phyloP scores from a whole-genome alignment of 768 basidiomycete species.

The Russula vinacea region DNA sequence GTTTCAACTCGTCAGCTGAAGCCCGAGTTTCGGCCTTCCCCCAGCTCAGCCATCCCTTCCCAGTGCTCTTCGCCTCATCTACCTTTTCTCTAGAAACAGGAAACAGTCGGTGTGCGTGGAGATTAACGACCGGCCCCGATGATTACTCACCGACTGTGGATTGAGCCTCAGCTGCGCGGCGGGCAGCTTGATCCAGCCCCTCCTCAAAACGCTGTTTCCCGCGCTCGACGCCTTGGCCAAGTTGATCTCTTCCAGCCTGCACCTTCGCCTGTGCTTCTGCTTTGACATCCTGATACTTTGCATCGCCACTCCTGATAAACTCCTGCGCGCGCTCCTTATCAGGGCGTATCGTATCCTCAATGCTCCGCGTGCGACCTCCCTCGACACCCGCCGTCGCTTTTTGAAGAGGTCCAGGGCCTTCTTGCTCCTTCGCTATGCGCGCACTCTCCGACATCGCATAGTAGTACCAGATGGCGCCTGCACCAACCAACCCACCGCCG shows the following conservation, averaged over 20 bases:
- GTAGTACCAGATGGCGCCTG: slow-evolving; percentile 26
- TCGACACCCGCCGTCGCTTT: neutral
- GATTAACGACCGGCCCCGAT: neutral
- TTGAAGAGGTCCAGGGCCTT: neutral
- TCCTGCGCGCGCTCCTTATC: slow-evolving; percentile 11
- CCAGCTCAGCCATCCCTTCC: slow-evolving; percentile 23
- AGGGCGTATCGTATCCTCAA: slow-evolving; percentile 1
- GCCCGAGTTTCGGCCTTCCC: slow-evolving; percentile 17
- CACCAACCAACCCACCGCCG: slow-evolving; percentile 15
- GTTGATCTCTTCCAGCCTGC: slow-evolving; percentile 5
- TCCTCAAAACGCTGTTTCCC: slow-evolving; percentile 19
- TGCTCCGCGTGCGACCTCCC: neutral
- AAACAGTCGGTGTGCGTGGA: neutral
- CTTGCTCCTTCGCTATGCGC: slow-evolving; percentile 1
- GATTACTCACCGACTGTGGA: slow-evolving; percentile 10
- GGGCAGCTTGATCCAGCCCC: slow-evolving; percentile 5
- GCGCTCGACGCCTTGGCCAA: slow-evolving; percentile 10
- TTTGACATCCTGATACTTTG: slow-evolving; percentile 20
- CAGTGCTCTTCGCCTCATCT: slow-evolving; percentile 20
- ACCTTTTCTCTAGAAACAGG: slow-evolving; percentile 8
- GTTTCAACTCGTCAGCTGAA: slow-evolving; percentile 22
- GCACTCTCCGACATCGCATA: slow-evolving; percentile 3
- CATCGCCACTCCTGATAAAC: neutral
- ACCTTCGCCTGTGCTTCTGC: slow-evolving; percentile 5
- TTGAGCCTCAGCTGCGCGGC: slow-evolving; percentile 4